phyloP scores from a whole-genome alignment of 768 basidiomycete species.

The Russula sp. region DNA sequence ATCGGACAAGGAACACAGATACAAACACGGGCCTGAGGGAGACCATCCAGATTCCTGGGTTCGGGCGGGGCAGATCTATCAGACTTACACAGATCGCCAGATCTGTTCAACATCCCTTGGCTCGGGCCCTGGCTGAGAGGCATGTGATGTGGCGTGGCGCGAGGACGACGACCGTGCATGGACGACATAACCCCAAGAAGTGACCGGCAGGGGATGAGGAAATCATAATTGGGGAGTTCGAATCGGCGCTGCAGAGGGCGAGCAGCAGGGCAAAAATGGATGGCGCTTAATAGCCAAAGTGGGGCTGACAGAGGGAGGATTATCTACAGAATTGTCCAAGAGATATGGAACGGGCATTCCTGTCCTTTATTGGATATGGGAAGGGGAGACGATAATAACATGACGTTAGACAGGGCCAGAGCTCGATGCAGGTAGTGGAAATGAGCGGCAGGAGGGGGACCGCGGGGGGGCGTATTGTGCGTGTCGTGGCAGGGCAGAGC shows the following conservation, averaged over 20 bases:
- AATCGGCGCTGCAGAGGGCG: neutral
- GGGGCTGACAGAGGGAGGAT: neutral
- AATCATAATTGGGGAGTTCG: neutral
- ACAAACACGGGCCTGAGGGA: neutral
- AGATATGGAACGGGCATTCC: neutral
- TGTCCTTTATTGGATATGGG: neutral
- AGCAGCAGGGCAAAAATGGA: neutral
- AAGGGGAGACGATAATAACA: neutral
- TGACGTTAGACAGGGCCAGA: neutral
- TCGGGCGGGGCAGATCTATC: neutral
- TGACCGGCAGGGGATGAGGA: neutral
- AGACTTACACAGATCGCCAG: constrained; percentile 2
- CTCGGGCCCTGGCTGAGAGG: neutral
- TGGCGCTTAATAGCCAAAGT: neutral
- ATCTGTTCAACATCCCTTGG: neutral
- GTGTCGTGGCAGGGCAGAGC: neutral
- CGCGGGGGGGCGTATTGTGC: neutral
- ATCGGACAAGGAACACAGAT: constrained; percentile 4
- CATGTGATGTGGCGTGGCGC: constrained; percentile 4
- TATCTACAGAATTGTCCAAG: neutral
- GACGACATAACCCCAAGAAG: neutral
- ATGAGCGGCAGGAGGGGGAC: neutral
- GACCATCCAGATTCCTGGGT: neutral
- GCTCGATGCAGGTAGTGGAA: neutral
- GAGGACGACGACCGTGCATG: neutral